Evolutionary conservation across 164 flowering plant species (phyloP), one percentile per base, ranked within the genome.

Genomic region (Amborella trichopoda): DNA sequence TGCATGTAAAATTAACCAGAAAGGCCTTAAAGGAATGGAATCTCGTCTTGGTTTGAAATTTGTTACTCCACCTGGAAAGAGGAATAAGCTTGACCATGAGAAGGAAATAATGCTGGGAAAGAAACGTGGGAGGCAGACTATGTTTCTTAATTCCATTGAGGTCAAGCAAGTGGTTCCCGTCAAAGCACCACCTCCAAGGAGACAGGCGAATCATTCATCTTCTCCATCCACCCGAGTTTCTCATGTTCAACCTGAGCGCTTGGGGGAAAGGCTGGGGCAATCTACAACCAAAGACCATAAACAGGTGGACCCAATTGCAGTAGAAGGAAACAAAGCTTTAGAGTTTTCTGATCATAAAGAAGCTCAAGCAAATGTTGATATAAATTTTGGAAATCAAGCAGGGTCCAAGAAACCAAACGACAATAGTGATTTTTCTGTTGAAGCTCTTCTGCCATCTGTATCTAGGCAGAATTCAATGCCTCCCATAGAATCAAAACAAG

Each of bases 61-160:
- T 60, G 75, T 73, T 22, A 82, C 73, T 65, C 70, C 57, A 58
- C 60, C 47, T 33, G 77, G 65, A 18, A 81, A 73, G 54, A 75
- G 74, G 60, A 65, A 59, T 28, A 78, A 69, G 67, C 44, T 78
- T 28, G 87, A 82, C 52, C 71, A 73, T 23, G 75, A 72, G 10
- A 75, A 75, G 49, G 83, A 76, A 61, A 76, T 69, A 44, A 78
- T 76, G 83, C 62, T 76, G 4, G 90, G 90, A 24, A 81, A 76
- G 60, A 81, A 79, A 22, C 45, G 26, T 41, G 24, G 11, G 6
- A 21, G 26, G 26, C 45, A 41, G 26, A 22, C 45, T 22, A 41
- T 22, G 47, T 76, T 81, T 58, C 73, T 81, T 37, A 71, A 76
- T 36, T 60, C 76, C 48, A 83, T 76, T 56, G 86, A 76, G 61